Evolutionary conservation across 768 basidiomycete species (phyloP).

Genomic region (Amanita rimosa): DNA sequence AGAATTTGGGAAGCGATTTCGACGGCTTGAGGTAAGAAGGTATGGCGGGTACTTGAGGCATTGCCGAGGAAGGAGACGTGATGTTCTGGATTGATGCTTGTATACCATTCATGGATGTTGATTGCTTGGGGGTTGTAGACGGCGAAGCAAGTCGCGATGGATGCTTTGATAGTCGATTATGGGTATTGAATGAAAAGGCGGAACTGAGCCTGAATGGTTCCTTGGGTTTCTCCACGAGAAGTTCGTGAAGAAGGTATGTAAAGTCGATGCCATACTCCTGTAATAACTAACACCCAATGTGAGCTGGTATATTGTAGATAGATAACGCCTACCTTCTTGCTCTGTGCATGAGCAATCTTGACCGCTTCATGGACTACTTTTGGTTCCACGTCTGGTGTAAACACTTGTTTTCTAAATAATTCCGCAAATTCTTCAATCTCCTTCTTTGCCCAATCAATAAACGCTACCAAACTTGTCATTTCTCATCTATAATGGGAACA

Average conservation of each 20-base stretch:
- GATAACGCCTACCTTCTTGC: slow-evolving; percentile 58
- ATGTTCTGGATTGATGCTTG: neutral
- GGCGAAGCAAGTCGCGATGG: slow-evolving; percentile 7
- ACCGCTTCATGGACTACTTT: slow-evolving; percentile 69
- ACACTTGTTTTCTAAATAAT: slow-evolving; percentile 87
- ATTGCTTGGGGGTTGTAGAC: slow-evolving; percentile 10
- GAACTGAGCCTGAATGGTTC: slow-evolving; percentile 16
- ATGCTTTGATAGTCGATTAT: slow-evolving; percentile 18
- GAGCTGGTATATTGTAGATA: neutral
- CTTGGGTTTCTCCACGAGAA: slow-evolving; percentile 44
- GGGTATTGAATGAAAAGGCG: slow-evolving; percentile 9
- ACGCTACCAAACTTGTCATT: slow-evolving; percentile 37
- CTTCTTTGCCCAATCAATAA: slow-evolving; percentile 88
- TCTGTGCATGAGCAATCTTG: slow-evolving; percentile 67
- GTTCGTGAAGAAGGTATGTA: slow-evolving; percentile 77
- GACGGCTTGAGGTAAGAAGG: slow-evolving; percentile 2
- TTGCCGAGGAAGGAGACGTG: neutral
- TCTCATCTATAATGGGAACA: neutral
- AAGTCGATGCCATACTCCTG: slow-evolving; percentile 95
- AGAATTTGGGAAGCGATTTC: neutral
- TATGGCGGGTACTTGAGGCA: slow-evolving; percentile 3
- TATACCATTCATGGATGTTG: slow-evolving; percentile 5
- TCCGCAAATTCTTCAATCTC: slow-evolving; percentile 77
- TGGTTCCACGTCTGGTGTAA: slow-evolving; percentile 65
- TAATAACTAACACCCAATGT: slow-evolving; percentile 42